Percentiles rank a stretch among this genome's conserved stretches.
phyloP scores from a whole-genome alignment of 345 rosid species.

The Linum usitatissimum region DNA sequence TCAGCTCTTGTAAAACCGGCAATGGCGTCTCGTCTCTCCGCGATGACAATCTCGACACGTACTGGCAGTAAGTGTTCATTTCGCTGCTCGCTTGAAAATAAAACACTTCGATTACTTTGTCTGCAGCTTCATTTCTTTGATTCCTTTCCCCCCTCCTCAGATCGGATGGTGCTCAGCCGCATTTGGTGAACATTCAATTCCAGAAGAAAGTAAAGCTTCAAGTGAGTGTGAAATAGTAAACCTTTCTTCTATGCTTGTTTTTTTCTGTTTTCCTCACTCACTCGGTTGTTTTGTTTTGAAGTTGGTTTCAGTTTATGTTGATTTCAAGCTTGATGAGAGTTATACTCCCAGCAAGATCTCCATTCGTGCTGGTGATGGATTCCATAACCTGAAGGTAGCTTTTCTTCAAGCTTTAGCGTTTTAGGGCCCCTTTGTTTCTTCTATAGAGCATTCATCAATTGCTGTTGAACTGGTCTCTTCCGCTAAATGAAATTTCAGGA shows the following conservation, averaged over 20 bases:
- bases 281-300: constrained; percentile 18
- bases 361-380: constrained; percentile 86
- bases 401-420: neutral
- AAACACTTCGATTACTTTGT: neutral
- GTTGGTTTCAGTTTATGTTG: constrained; percentile 71
- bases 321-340: constrained; percentile 94
- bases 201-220: constrained; percentile 92
- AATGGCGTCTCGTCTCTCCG: constrained; percentile 79
- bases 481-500: constrained; percentile 35
- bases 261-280: constrained; percentile 3
- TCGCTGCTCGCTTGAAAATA: neutral
- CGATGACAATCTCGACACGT: constrained; percentile 76
- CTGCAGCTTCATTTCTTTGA: neutral
- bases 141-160: constrained; percentile 20
- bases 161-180: constrained; percentile 97
- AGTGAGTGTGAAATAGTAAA: constrained; percentile 21
- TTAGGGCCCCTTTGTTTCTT: neutral
- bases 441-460: neutral
- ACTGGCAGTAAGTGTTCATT: constrained; percentile 62
- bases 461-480: neutral
- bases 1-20: constrained; percentile 93
- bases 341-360: constrained; percentile 83
- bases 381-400: constrained; percentile 79
- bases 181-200: constrained; percentile 84
- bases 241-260: neutral